phyloP scores from a whole-genome alignment of 2,329 filamentous ascomycete genomes.

The Exophiala oligosperma region DNA sequence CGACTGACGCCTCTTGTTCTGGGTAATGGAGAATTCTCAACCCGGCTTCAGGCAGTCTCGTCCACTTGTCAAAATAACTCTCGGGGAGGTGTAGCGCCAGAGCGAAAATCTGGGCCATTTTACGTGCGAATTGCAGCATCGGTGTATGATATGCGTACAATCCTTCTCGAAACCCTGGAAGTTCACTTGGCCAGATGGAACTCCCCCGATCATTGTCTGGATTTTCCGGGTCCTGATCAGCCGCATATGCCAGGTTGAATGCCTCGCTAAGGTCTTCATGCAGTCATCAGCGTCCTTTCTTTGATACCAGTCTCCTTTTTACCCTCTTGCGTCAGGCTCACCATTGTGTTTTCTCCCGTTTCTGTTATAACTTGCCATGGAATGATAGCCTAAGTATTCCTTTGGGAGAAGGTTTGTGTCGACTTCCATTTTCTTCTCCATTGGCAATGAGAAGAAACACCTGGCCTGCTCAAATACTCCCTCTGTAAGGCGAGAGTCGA shows the following conservation, averaged over 20 bases:
- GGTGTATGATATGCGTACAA: slow-evolving; percentile 19
- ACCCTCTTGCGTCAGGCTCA: neutral
- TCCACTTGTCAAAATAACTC: slow-evolving; percentile 42
- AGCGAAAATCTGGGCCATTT: slow-evolving; percentile 43
- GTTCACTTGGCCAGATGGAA: slow-evolving; percentile 20
- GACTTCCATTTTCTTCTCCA: slow-evolving; percentile 50
- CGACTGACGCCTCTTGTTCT: slow-evolving; percentile 30
- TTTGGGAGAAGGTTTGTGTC: slow-evolving; percentile 35
- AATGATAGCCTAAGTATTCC: slow-evolving; percentile 18
- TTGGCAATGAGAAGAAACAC: slow-evolving; percentile 45
- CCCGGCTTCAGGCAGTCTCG: slow-evolving; percentile 35
- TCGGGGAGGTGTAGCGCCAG: slow-evolving; percentile 43
- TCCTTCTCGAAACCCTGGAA: slow-evolving; percentile 23
- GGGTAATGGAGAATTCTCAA: slow-evolving; percentile 47
- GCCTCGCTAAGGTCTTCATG: slow-evolving; percentile 18
- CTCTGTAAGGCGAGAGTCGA: slow-evolving; percentile 34
- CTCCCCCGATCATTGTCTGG: slow-evolving; percentile 1
- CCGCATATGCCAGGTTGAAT: slow-evolving; percentile 18
- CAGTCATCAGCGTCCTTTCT: neutral
- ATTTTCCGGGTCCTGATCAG: slow-evolving; percentile 8
- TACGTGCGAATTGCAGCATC: slow-evolving; percentile 29
- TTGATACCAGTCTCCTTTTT: neutral
- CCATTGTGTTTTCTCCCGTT: slow-evolving; percentile 18
- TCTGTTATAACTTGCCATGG: slow-evolving; percentile 16
- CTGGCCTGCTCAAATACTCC: slow-evolving; percentile 40